Conservation (phyloP, 2,329 filamentous ascomycete species). For the Fusarium chuoi region DNA sequence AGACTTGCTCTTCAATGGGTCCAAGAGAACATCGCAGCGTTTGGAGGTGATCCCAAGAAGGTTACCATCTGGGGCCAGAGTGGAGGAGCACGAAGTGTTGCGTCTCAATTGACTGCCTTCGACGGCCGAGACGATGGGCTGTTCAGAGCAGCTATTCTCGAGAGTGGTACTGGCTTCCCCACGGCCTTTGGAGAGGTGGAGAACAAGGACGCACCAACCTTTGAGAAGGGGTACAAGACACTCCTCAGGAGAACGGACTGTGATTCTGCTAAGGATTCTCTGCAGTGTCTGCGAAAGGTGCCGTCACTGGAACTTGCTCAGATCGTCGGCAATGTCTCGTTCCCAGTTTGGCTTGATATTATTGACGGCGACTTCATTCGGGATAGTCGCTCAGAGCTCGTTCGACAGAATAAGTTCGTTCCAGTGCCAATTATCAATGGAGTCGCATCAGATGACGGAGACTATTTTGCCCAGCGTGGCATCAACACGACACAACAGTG, state of each 20-base stretch:
- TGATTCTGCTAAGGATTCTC: neutral
- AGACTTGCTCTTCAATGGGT: constrained; percentile 29
- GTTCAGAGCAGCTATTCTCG: constrained; percentile 29
- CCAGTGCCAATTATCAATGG: constrained; percentile 17
- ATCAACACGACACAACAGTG: constrained; percentile 25
- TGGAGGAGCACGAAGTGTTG: constrained; percentile 23
- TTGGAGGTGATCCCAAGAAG: constrained; percentile 22
- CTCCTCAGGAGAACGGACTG: neutral
- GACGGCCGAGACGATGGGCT: constrained; percentile 10
- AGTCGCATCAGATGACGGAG: constrained; percentile 6
- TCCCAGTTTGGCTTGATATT: constrained; percentile 27
- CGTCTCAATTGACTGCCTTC: constrained; percentile 29
- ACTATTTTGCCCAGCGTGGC: constrained; percentile 20
- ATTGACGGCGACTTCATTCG: constrained; percentile 23
- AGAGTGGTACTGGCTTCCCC: constrained; percentile 26
- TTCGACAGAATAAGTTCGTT: constrained; percentile 19
- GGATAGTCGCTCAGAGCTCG: constrained; percentile 10
- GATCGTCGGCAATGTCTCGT: constrained; percentile 13
- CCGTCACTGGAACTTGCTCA: constrained; percentile 19
- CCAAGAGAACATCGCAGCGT: constrained; percentile 19
- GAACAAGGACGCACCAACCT: neutral
- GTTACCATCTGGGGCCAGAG: constrained; percentile 33
- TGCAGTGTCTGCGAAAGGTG: constrained; percentile 24
- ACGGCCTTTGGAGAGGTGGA: constrained; percentile 16
- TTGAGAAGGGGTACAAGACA: constrained; percentile 14